Conservation (phyloP, 805 yeast genomes). For the Saccharomycopsis capsularis region DNA sequence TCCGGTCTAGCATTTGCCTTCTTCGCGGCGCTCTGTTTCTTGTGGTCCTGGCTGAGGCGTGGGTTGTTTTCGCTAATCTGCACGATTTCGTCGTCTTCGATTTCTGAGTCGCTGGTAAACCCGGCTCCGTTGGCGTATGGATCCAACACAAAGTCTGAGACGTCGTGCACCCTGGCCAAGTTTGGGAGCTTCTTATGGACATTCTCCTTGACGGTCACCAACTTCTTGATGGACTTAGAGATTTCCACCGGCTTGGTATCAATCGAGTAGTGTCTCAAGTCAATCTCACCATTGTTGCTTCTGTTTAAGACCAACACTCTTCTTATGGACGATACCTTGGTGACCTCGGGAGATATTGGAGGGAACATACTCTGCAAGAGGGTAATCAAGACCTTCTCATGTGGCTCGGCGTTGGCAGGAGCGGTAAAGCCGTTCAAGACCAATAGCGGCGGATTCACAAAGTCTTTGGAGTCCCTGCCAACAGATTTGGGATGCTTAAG, state of each 20-base stretch:
- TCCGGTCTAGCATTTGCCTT: conserved; percentile 1
- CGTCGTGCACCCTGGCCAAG: conserved; percentile 59
- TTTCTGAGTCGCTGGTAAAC: conserved; percentile 85
- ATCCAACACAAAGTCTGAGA: conserved; percentile 76
- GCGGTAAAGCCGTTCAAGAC: conserved; percentile 82
- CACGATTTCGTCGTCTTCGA: conserved; percentile 84
- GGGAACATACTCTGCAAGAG: conserved; percentile 96
- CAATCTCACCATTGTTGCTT: conserved; percentile 67
- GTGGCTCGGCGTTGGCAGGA: conserved; percentile 53
- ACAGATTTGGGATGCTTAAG: conserved; percentile 75
- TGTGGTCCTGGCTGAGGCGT: conserved; percentile 23
- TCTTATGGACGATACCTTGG: conserved; percentile 66
- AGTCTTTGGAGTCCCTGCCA: conserved; percentile 54
- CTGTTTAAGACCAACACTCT: conserved; percentile 81
- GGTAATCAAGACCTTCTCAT: conserved; percentile 78
- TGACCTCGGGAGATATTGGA: conserved; percentile 79
- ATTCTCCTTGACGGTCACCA: conserved; percentile 55
- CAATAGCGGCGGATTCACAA: conserved; percentile 74
- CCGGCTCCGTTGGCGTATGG: conserved; percentile 72
- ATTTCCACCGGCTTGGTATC: conserved; percentile 80
- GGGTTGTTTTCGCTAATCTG: conserved; percentile 38
- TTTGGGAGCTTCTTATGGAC: conserved; percentile 64
- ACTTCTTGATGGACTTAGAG: conserved; percentile 62
- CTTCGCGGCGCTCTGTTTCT: conserved; percentile 21
- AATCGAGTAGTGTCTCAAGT: conserved; percentile 83